Percentiles rank a stretch among this genome's conserved stretches.
phyloP scores from a whole-genome alignment of 768 basidiomycete species.

The Psilocybe subaeruginosa region DNA sequence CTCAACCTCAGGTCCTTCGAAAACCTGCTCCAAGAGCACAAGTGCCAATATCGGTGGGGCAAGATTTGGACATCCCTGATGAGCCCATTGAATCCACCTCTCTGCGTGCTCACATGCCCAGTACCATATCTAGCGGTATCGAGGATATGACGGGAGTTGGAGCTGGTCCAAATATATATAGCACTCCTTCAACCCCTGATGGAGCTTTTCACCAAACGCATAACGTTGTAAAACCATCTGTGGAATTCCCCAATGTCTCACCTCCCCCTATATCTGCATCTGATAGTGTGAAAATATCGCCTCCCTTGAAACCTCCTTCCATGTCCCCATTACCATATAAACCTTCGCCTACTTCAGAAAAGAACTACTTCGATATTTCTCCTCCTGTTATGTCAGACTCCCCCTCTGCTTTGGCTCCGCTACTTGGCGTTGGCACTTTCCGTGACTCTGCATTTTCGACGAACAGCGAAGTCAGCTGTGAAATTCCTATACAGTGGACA shows the following conservation, averaged over 20 bases:
- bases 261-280: constrained; percentile 35
- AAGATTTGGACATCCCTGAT: constrained; percentile 33
- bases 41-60: constrained; percentile 62
- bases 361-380: not conserved
- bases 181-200: constrained; percentile 33
- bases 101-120: constrained; percentile 50
- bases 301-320: constrained; percentile 31
- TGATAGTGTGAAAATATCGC: constrained; percentile 42
- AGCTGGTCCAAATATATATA: constrained; percentile 36
- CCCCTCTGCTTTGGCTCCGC: constrained; percentile 30
- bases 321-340: constrained; percentile 21
- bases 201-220: not conserved
- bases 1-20: constrained; percentile 46
- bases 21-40: constrained; percentile 69
- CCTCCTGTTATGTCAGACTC: constrained; percentile 7
- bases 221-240: constrained; percentile 23
- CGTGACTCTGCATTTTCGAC: constrained; percentile 68
- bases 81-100: constrained; percentile 10
- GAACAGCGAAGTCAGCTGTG: constrained; percentile 44
- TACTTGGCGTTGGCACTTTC: constrained; percentile 63
- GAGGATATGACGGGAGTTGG: constrained; percentile 76
- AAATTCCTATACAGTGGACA: constrained; percentile 67
- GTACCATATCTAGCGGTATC: constrained; percentile 50
- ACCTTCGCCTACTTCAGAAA: constrained; percentile 13
- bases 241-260: constrained; percentile 22